Conservation (phyloP, 495 filamentous ascomycete species). For the Aspergillus indologenus region DNA sequence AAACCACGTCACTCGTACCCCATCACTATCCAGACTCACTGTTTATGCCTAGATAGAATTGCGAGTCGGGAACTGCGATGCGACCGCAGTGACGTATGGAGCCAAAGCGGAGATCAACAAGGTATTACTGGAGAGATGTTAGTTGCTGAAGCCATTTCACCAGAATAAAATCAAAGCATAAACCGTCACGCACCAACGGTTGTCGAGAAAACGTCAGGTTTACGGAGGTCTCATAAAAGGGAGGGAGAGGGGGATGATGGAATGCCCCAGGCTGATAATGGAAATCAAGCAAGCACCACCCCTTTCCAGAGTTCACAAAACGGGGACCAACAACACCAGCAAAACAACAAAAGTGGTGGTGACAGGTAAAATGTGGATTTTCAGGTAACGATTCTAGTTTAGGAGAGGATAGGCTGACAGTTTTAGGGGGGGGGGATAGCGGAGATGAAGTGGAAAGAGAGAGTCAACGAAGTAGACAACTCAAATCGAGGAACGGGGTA, state of each 20-base stretch:
- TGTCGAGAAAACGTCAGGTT: background rate
- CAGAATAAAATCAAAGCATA: background rate
- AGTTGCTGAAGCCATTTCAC: background rate
- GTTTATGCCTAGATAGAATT: background rate
- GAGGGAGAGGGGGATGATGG: background rate
- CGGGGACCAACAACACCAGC: background rate
- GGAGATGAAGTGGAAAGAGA: conserved; percentile 18
- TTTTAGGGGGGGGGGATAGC: conserved; percentile 11
- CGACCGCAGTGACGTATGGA: background rate
- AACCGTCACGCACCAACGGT: background rate
- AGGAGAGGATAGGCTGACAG: background rate
- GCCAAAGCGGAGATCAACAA: background rate
- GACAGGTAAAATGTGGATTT: background rate
- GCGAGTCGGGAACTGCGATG: background rate
- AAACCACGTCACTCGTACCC: background rate
- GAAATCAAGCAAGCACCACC: background rate
- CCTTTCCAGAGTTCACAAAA: background rate
- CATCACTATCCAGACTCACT: background rate
- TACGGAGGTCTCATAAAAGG: background rate
- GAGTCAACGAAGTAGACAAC: conserved; percentile 7
- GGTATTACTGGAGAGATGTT: background rate
- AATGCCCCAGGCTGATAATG: conserved; percentile 2
- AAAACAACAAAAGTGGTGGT: background rate
- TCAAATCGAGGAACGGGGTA: no score
- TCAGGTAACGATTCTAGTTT: background rate